Base-by-base conservation (phyloP, 768 basidiomycete genomes). In the Nevesoporus exiguus region DNA sequence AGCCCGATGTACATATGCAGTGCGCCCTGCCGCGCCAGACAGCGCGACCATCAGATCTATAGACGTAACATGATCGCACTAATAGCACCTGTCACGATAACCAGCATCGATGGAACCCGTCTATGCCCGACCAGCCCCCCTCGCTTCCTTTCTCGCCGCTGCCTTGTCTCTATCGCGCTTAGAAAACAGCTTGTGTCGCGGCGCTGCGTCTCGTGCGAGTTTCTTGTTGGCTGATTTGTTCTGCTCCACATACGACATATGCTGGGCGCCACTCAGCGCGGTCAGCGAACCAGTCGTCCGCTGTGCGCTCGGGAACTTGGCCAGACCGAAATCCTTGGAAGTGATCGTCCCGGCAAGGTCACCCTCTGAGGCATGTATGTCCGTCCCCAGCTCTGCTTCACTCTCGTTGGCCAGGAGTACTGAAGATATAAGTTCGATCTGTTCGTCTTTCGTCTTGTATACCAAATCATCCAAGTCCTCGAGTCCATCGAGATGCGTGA, bases 401-500 rank as follows among this genome's bases (percentile, higher is more conserved):
- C 83, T 86, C 68, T 97, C 96, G 70, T 90, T 93, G 30, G 93
- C 90, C 57, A 93, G 77, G 19, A 98, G 78, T 17, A 98, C 95
- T 7, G 90, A 88, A 54, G 90, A 88, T n/a, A 99, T 79, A 17
- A 99, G 83, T 68, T 98, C 96, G 55, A 98, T 96, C 74, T 98
- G 96, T 66, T 97, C 91, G 62, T 93, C 86, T 64, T 83, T 82
- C 37, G 90, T 92, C 64, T 82, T 84, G 76, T 96, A 99, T 47
- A 98, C 97, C 49, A 98, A 79, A 65, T 93, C 89, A 4, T 88
- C 84, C 59, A 94, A 78, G 40, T 80, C 77, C 54, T 96, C 88
- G 25, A 98, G 77, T 9, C 97, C 97, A 58, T 98, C 94, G 17
- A 99, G 82, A 62, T 95, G 91, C 2, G 97, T 98, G 73, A 99